These are phyloP conservation scores for Amborella trichopoda DNA, from an alignment of 164 flowering plant genomes.

Conservation along the genomic window DNA sequence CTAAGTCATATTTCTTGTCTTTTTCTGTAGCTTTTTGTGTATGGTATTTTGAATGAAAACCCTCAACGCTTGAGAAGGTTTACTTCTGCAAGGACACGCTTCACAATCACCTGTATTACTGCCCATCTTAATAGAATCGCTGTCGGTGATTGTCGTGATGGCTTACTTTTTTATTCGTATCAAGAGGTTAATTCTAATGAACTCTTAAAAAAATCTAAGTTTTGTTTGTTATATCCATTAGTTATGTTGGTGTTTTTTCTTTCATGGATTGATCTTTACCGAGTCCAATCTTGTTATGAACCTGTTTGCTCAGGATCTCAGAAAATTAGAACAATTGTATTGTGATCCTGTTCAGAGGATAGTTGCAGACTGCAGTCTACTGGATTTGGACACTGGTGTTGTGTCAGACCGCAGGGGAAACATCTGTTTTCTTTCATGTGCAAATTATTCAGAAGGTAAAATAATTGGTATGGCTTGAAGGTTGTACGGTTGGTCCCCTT, in stretches of 20 bases:
- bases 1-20: not conserved
- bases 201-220: not conserved
- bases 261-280: no score
- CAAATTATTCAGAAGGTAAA: conserved; percentile 48
- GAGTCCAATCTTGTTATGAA: no score
- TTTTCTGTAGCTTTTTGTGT: conserved; percentile 62
- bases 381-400: conserved; percentile 69
- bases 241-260: no score
- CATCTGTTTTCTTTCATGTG: conserved; percentile 56
- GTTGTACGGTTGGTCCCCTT: no score
- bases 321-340: conserved; percentile 66
- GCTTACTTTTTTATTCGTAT: conserved; percentile 75
- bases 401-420: conserved; percentile 86
- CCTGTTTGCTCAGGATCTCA: conserved; percentile 34
- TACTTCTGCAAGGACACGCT: conserved; percentile 72
- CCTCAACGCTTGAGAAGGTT: conserved; percentile 52
- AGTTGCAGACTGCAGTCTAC: conserved; percentile 86
- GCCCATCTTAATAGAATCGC: conserved; percentile 71
- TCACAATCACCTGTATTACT: conserved; percentile 60
- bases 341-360: conserved; percentile 84
- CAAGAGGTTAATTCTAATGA: conserved; percentile 42
- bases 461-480: no score
- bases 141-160: conserved; percentile 99
- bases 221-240: no score
- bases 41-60: conserved; percentile 66